These are phyloP conservation scores for Fistulifera pelliculosa DNA, from an alignment of 108 stramenopile genomes.

Conservation along the genomic window DNA sequence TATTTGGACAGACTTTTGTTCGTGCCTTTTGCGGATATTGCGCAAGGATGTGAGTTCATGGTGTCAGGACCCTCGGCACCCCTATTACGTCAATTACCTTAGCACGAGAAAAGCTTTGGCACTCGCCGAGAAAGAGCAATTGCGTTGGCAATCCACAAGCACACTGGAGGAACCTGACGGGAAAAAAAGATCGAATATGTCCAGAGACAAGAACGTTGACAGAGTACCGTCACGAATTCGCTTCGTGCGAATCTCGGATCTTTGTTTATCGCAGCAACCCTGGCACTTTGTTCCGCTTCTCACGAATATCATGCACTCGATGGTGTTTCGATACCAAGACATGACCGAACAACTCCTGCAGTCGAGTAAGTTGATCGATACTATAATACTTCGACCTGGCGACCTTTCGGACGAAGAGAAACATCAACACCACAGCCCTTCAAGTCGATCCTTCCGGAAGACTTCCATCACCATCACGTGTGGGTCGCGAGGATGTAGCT, in stretches of 20 bases:
- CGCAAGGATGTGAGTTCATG: constrained; percentile 40
- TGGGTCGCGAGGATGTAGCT: constrained; percentile 71
- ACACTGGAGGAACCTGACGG: constrained; percentile 13
- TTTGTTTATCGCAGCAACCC: constrained; percentile 29
- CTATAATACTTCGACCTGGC: constrained; percentile 55
- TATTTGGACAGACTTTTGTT: constrained; percentile 50
- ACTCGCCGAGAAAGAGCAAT: constrained; percentile 55
- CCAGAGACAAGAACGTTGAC: not conserved
- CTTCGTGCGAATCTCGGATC: constrained; percentile 61
- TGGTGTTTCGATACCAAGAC: constrained; percentile 51
- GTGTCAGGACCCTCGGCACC: constrained; percentile 59
- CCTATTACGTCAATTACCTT: constrained; percentile 56
- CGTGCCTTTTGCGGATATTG: constrained; percentile 41
- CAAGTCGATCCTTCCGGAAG: constrained; percentile 39
- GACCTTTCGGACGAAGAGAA: constrained; percentile 45
- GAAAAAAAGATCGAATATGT: constrained; percentile 14
- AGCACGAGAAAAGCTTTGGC: constrained; percentile 48
- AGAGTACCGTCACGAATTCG: constrained; percentile 33
- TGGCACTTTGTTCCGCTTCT: constrained; percentile 44
- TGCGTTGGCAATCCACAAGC: constrained; percentile 32
- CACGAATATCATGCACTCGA: constrained; percentile 46
- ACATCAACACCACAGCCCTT: constrained; percentile 45
- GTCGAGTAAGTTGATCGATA: constrained; percentile 42
- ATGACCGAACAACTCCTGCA: constrained; percentile 53
- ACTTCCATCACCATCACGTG: constrained; percentile 34